Conservation (phyloP, 352 stramenopile genomes). For the Phytopythium boreale region DNA sequence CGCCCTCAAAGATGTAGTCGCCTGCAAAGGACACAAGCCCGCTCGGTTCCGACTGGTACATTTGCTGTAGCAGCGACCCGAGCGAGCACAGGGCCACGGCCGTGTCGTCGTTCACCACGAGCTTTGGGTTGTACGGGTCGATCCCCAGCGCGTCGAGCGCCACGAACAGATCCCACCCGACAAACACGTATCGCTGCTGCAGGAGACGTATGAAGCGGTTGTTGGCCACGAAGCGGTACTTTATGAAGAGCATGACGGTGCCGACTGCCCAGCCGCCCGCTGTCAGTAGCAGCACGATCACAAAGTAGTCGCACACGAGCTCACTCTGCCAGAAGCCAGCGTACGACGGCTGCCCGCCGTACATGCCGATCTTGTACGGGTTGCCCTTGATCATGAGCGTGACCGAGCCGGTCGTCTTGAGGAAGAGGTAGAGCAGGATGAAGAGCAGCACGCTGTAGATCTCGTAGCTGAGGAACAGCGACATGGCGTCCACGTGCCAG, state of each 20-base stretch:
- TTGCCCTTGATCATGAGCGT: constrained; percentile 27
- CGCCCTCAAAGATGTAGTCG: constrained; percentile 32
- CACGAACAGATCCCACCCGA: constrained; percentile 42
- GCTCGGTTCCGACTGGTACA: constrained; percentile 39
- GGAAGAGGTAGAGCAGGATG: constrained; percentile 21
- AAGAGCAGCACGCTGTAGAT: constrained; percentile 38
- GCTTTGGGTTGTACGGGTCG: constrained; percentile 22
- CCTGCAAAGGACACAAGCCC: constrained; percentile 25
- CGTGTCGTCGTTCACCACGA: constrained; percentile 22
- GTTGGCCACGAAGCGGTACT: constrained; percentile 20
- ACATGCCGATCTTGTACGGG: constrained; percentile 22
- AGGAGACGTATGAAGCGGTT: constrained; percentile 31
- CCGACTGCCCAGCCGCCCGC: constrained; percentile 10
- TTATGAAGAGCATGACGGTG: constrained; percentile 20
- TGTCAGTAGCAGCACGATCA: constrained; percentile 21
- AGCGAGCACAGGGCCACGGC: constrained; percentile 27
- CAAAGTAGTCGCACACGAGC: constrained; percentile 40
- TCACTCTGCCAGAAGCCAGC: constrained; percentile 40
- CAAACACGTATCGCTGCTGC: constrained; percentile 33
- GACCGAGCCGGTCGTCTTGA: constrained; percentile 18
- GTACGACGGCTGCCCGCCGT: constrained; percentile 26
- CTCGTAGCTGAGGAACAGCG: constrained; percentile 44
- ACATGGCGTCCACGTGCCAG: constrained; percentile 26
- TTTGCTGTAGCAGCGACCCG: constrained; percentile 29
- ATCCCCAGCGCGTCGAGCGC: constrained; percentile 32